These are phyloP conservation scores for Carnegiea gigantea DNA, from an alignment of 179 eudicot genomes.

Conservation along the genomic window DNA sequence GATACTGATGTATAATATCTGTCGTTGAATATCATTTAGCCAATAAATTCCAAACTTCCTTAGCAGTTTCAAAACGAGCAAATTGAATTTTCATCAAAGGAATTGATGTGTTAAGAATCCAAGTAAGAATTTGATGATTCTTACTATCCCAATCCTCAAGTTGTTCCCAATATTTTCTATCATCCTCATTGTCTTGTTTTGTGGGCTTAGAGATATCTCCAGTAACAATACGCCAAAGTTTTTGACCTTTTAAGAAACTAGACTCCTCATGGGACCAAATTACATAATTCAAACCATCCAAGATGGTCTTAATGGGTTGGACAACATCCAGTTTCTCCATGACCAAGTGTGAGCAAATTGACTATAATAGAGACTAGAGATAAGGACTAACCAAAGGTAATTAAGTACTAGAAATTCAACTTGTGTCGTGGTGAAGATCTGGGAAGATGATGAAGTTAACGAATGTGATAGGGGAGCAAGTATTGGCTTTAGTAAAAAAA, in stretches of 20 bases:
- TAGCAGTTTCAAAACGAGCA: slow-evolving; percentile 1
- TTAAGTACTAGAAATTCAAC: no score
- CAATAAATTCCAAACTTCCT: neutral
- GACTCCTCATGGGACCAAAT: slow-evolving; percentile 5
- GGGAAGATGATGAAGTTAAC: no score
- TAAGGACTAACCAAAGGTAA: no score
- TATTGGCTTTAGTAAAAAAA: no score
- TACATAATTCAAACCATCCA: no score
- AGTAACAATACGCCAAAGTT: neutral
- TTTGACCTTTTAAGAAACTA: neutral
- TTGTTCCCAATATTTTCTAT: neutral
- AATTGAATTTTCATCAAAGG: neutral
- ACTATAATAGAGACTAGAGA: no score
- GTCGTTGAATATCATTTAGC: neutral
- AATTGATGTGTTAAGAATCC: slow-evolving; percentile 6
- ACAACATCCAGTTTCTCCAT: no score
- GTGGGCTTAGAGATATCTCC: neutral
- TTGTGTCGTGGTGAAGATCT: no score
- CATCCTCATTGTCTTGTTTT: slow-evolving; percentile 1
- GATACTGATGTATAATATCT: slow-evolving; percentile 3
- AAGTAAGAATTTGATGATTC: neutral
- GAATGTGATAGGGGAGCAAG: no score
- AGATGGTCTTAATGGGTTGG: no score
- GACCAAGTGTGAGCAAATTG: no score
- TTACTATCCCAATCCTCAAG: slow-evolving; percentile 12